Percentiles rank a stretch among this genome's conserved stretches.
Conservation (phyloP, 208 protist species). For the Wallacemonas collosoma region DNA sequence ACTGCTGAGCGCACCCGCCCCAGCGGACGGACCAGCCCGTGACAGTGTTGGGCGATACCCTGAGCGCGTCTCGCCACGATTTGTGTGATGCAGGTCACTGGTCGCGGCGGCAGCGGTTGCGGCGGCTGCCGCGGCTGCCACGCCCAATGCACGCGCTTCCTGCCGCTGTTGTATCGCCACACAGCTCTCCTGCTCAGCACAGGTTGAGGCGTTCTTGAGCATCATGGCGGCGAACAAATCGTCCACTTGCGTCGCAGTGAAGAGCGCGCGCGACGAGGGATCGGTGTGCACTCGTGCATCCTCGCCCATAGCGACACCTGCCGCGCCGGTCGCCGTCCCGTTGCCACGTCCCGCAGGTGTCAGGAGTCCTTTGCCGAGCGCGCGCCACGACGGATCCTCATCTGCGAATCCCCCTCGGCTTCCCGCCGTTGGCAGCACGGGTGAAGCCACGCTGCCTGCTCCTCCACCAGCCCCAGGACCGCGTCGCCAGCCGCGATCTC, state of each 20-base stretch:
- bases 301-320: too few relatives aligned
- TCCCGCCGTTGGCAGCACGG: neutral
- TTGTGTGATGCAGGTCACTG: neutral
- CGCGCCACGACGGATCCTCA: conserved; percentile 1
- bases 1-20: neutral
- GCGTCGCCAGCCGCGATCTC: neutral
- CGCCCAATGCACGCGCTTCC: neutral
- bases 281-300: neutral
- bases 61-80: too few relatives aligned
- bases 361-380: conserved; percentile 4
- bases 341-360: neutral
- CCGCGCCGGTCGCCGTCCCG: too few relatives aligned
- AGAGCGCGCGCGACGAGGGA: neutral
- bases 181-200: conserved; percentile 21
- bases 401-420: conserved; percentile 6
- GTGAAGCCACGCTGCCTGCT: neutral
- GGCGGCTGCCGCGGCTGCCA: neutral
- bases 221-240: conserved; percentile 47
- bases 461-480: neutral
- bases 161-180: neutral
- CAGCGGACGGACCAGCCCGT: too few relatives aligned
- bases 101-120: neutral
- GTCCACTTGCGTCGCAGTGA: conserved; percentile 35
- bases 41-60: too few relatives aligned
- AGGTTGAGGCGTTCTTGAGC: conserved; percentile 51